Evolutionary conservation across 768 basidiomycete genomes (phyloP), one percentile per base, ranked within the genome.

Genomic region (Auricularia sp.): DNA sequence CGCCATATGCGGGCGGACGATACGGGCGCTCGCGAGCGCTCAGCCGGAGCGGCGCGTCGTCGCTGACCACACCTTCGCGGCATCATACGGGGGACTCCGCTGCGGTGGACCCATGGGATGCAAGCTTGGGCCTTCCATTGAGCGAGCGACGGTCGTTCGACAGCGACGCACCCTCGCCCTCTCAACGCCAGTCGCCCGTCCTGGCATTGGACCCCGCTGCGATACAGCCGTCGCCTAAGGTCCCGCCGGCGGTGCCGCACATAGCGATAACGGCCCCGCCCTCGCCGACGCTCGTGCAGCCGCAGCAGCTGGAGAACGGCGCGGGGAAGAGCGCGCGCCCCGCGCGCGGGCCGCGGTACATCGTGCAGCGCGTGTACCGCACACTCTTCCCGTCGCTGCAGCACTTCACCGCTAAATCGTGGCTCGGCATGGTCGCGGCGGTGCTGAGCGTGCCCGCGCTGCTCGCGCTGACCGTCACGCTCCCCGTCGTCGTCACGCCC

Each of bases 361-460:
- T 77, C 14, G 65, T 86, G 11, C 71, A 73, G 3, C 75, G 76
- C 53, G 77, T 81, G 0, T 80, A 77, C 63, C 82, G 89, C 67
- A 84, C 85, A 5, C 78, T 98, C 4, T 96, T 96, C 75, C 95
- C 96, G 0, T 90, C 93, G 0, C 76, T 98, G 1, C 86, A 87
- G 64, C 79, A 83, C 61, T 90, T 97, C 73, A 65, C 76, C 34
- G 78, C 80, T 29, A 93, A 96, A 74, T 86, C 87, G 18, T 68
- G 86, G 61, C 68, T 88, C 11, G 88, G 87, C 0, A 85, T 85
- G 75, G 76, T 91, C 36, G 88, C 90, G 0, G 84, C 87, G 0
- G 68, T 96, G 33, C 81, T 97, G 64, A 92, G 93, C 3, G 85
- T 88, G 0, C 96, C 96, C 1, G 92, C 93, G 1, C 86, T 99